Conservation (phyloP, 176 grass and related monocot genomes). For the Luzula sylvatica region DNA sequence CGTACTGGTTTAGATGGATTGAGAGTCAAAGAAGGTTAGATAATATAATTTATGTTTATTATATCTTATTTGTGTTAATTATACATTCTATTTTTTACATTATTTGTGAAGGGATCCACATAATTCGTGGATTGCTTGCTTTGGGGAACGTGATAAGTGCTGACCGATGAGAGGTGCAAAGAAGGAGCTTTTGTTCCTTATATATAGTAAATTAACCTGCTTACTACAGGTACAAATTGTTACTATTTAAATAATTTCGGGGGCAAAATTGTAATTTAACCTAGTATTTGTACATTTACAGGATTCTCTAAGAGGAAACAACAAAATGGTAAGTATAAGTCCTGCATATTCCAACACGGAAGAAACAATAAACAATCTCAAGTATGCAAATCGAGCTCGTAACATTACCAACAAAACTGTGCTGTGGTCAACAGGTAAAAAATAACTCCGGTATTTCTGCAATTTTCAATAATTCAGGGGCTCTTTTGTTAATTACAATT, state of each 20-base stretch:
- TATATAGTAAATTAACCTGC: conserved; percentile 68
- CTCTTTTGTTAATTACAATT: too few relatives aligned
- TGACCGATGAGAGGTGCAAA: conserved; percentile 76
- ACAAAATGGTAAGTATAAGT: conserved; percentile 79
- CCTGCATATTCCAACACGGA: conserved; percentile 80
- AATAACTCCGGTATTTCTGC: too few relatives aligned
- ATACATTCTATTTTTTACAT: conserved; percentile 6
- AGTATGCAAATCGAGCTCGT: conserved; percentile 80
- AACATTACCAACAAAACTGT: conserved; percentile 87
- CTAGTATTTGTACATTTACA: conserved; percentile 11
- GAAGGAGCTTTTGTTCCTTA: conserved; percentile 75
- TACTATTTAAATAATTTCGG: not conserved
- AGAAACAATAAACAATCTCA: conserved; percentile 81
- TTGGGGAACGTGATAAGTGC: conserved; percentile 86
- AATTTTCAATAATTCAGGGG: too few relatives aligned
- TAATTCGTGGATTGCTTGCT: conserved; percentile 72
- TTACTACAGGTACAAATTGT: conserved; percentile 43
- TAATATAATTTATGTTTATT: not conserved
- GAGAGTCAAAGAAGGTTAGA: conserved; percentile 70
- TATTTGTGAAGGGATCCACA: conserved; percentile 53
- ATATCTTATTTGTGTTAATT: not conserved
- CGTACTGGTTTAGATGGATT: conserved; percentile 62
- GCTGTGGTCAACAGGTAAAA: too few relatives aligned
- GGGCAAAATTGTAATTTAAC: not conserved
- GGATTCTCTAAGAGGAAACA: conserved; percentile 87